Conservation (phyloP, 2,329 filamentous ascomycete genomes). For the Colletotrichum musicola region DNA sequence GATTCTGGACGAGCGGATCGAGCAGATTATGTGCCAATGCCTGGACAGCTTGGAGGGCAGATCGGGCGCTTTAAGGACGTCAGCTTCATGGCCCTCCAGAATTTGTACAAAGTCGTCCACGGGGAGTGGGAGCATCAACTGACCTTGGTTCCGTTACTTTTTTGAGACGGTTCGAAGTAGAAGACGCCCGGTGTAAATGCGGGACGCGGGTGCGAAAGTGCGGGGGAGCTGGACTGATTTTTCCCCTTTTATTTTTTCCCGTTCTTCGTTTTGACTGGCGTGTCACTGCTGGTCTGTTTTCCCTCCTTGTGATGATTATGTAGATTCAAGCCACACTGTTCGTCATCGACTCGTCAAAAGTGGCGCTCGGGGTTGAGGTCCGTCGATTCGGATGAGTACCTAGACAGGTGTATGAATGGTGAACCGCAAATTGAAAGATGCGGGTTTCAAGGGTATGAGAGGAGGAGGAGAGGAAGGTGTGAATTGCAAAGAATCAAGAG, state of each 20-base stretch:
- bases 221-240: slow-evolving; percentile 4
- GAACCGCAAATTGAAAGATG: slow-evolving; percentile 10
- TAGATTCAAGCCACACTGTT: slow-evolving; percentile 36
- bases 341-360: slow-evolving; percentile 33
- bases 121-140: slow-evolving; percentile 36
- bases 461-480: background rate
- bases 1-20: slow-evolving; percentile 12
- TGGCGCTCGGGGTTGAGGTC: slow-evolving; percentile 9
- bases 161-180: slow-evolving; percentile 30
- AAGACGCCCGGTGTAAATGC: slow-evolving; percentile 30
- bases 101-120: background rate
- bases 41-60: slow-evolving; percentile 19
- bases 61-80: slow-evolving; percentile 32
- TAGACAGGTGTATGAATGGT: background rate
- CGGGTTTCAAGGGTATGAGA: background rate
- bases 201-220: slow-evolving; percentile 32
- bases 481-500: slow-evolving; percentile 23
- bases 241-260: slow-evolving; percentile 9
- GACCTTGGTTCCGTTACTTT: slow-evolving; percentile 28
- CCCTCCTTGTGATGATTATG: slow-evolving; percentile 25
- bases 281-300: background rate
- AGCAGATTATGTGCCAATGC: slow-evolving; percentile 21
- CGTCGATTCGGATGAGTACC: background rate
- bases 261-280: background rate
- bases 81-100: slow-evolving; percentile 22